Evolutionary conservation across 768 basidiomycete species (phyloP).

Genomic region (Hypsizygus marmoreus): DNA sequence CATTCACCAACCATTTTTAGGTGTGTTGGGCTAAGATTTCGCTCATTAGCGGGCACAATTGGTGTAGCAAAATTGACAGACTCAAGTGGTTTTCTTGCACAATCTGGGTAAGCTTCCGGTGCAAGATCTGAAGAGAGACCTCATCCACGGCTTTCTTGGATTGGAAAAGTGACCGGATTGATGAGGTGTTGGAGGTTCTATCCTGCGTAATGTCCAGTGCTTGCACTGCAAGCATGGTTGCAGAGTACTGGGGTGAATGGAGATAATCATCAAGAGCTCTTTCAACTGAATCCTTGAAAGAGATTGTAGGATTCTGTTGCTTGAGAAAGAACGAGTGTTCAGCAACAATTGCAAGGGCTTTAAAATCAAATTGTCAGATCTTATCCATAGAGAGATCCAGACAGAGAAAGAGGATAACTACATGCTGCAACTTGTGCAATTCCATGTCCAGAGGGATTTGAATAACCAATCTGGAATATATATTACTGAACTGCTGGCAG

Average conservation of each 20-base stretch:
- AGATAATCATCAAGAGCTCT: conserved; percentile 8
- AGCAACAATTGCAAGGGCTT: conserved; percentile 15
- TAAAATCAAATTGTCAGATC: background rate
- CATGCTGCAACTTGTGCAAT: conserved; percentile 11
- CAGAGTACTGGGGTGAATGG: background rate
- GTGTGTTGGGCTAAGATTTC: no score
- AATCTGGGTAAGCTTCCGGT: conserved; percentile 4
- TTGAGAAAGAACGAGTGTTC: conserved; percentile 17
- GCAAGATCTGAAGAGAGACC: background rate
- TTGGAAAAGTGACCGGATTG: background rate
- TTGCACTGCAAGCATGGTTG: background rate
- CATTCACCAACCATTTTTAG: no score
- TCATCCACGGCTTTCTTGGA: background rate
- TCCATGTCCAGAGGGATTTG: background rate
- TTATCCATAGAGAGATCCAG: no score
- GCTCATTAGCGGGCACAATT: background rate
- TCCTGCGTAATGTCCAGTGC: background rate
- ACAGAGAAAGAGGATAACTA: background rate
- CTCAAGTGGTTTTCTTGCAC: conserved; percentile 4
- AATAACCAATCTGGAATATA: background rate
- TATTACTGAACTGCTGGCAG: background rate
- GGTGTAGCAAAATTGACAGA: background rate
- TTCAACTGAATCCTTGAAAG: conserved; percentile 13
- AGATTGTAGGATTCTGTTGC: conserved; percentile 2
- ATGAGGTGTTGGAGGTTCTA: background rate